phyloP scores from a whole-genome alignment of 164 flowering plant genomes.

The Vitis riparia region DNA sequence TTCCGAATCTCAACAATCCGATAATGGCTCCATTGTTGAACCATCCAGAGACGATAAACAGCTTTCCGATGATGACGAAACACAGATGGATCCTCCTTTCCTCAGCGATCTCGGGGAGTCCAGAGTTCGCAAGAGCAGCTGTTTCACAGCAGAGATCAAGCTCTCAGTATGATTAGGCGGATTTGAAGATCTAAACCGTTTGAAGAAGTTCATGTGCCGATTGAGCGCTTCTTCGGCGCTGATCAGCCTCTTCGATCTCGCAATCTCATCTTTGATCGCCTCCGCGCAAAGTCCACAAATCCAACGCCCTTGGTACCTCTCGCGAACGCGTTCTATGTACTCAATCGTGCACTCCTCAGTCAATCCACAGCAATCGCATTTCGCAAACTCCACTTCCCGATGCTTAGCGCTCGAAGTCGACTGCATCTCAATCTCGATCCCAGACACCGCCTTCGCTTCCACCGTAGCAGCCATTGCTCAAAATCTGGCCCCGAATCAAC shows the following conservation, averaged over 20 bases:
- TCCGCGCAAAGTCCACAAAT: slow-evolving; percentile 83
- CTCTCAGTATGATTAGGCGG: slow-evolving; percentile 53
- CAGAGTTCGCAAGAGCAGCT: slow-evolving; percentile 31
- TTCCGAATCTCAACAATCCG: no score
- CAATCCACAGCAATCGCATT: slow-evolving; percentile 45
- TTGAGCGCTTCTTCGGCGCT: slow-evolving; percentile 59
- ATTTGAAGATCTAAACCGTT: slow-evolving; percentile 43
- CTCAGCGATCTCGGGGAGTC: slow-evolving; percentile 37
- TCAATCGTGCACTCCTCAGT: slow-evolving; percentile 53
- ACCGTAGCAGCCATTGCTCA: slow-evolving; percentile 18
- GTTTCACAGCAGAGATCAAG: slow-evolving; percentile 33
- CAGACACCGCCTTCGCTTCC: slow-evolving; percentile 15
- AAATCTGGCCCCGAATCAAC: no score
- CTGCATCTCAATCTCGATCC: slow-evolving; percentile 14
- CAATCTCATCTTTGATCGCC: slow-evolving; percentile 64
- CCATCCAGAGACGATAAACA: slow-evolving; percentile 11
- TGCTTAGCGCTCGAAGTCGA: neutral
- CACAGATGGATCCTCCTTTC: slow-evolving; percentile 3
- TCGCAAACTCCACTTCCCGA: slow-evolving; percentile 23
- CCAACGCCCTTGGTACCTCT: slow-evolving; percentile 62
- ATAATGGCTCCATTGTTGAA: neutral
- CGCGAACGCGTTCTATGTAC: slow-evolving; percentile 45
- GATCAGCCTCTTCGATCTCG: slow-evolving; percentile 41
- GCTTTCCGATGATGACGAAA: slow-evolving; percentile 14
- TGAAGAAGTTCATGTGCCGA: slow-evolving; percentile 56